These are phyloP conservation scores for Trypanosomatidae sp. DNA, from an alignment of 208 protist species.

Conservation along the genomic window DNA sequence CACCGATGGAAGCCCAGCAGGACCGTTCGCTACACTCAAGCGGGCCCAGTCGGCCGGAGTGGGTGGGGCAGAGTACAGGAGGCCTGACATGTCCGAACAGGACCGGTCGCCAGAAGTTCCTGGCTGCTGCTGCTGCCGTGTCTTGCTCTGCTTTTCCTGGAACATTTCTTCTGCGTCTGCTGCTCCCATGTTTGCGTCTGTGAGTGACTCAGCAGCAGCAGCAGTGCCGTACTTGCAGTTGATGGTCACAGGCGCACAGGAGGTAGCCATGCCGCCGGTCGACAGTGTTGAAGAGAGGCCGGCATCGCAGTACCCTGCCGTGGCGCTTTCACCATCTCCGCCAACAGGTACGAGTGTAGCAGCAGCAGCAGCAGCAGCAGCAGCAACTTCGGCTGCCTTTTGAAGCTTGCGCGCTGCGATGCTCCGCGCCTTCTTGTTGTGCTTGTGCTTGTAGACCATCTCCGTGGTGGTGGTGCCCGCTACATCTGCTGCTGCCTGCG, in stretches of 20 bases:
- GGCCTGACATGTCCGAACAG: not conserved
- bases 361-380: not conserved
- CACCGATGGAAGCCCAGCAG: not conserved
- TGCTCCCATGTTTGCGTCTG: not conserved
- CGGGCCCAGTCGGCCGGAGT: not conserved
- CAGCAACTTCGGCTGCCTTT: not conserved
- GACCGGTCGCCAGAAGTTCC: not conserved
- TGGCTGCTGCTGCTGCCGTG: not conserved
- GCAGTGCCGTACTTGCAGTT: not conserved
- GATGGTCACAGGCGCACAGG: not conserved
- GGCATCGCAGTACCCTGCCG: not conserved
- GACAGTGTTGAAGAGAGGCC: not conserved
- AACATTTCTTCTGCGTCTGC: not conserved
- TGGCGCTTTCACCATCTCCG: not conserved
- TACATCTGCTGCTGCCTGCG: not conserved
- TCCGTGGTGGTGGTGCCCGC: not conserved
- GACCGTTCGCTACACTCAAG: not conserved
- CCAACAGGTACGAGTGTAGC: not conserved
- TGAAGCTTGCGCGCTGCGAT: constrained; percentile 15
- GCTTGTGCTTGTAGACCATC: constrained; percentile 24
- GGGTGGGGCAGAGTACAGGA: constrained; percentile 1
- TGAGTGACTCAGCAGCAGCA: not conserved
- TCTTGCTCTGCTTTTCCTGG: not conserved
- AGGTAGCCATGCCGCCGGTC: not conserved
- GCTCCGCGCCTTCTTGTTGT: constrained; percentile 25